Conservation (phyloP, 164 flowering plant species). For the Vitis cinerea region DNA sequence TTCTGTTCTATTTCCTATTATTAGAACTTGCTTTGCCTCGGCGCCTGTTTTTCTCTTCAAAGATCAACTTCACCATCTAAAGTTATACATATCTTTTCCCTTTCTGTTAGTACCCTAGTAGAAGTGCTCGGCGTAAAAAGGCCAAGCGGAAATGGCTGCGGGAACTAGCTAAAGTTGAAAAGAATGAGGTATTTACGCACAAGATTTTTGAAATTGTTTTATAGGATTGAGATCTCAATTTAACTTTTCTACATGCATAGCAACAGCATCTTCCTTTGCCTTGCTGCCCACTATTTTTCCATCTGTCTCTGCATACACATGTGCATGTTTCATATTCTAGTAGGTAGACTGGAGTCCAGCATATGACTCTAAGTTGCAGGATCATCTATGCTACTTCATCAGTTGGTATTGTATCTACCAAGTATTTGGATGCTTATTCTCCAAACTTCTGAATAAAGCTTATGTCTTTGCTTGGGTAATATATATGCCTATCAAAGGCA, state of each 20-base stretch:
- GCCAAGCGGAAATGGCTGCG: slow-evolving; percentile 74
- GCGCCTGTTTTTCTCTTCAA: background rate
- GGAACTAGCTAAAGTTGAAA: slow-evolving; percentile 40
- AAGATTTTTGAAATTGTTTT: background rate
- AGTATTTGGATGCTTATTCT: too few relatives aligned
- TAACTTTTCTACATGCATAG: background rate
- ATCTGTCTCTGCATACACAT: too few relatives aligned
- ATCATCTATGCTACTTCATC: background rate
- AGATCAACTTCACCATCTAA: slow-evolving; percentile 1
- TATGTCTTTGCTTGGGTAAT: too few relatives aligned
- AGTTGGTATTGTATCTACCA: background rate
- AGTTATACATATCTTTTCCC: slow-evolving; percentile 6
- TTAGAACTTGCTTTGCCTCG: background rate
- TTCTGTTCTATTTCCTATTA: background rate
- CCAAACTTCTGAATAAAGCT: too few relatives aligned
- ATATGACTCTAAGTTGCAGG: too few relatives aligned
- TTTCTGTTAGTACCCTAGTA: slow-evolving; percentile 61
- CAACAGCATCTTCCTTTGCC: background rate
- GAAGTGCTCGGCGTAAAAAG: slow-evolving; percentile 86
- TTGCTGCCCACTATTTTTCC: too few relatives aligned
- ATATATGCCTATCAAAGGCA: too few relatives aligned
- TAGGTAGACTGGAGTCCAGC: too few relatives aligned
- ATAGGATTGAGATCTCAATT: background rate
- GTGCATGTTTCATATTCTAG: too few relatives aligned
- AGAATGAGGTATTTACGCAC: slow-evolving; percentile 32